Conservation (phyloP, 352 stramenopile species). For the Vaucheria bursata region DNA sequence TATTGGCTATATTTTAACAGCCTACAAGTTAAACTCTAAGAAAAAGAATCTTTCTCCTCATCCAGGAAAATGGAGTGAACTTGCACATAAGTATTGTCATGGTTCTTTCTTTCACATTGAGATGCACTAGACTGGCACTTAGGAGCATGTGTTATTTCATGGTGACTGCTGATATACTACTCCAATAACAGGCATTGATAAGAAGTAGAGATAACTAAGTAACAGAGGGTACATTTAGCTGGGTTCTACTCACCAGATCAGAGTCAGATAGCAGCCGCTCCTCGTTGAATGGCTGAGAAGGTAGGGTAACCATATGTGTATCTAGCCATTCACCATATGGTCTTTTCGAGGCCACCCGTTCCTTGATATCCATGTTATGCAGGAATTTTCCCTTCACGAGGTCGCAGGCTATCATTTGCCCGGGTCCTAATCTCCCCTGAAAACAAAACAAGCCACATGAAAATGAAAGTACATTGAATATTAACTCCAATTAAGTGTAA, state of each 20-base stretch:
- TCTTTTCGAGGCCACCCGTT: constrained; percentile 68
- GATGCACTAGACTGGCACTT: too few species aligned
- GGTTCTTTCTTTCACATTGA: too few species aligned
- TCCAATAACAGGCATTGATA: too few species aligned
- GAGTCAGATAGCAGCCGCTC: constrained; percentile 16
- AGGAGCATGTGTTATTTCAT: too few species aligned
- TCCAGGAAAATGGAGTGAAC: too few species aligned
- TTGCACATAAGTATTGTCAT: too few species aligned
- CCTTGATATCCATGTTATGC: constrained; percentile 88
- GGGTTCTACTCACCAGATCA: constrained; percentile 8
- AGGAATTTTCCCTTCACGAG: constrained; percentile 86
- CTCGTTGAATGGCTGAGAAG: constrained; percentile 17
- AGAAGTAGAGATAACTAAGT: too few species aligned
- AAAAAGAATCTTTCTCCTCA: too few species aligned
- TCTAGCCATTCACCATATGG: constrained; percentile 85
- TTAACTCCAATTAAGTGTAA: constrained; percentile 6
- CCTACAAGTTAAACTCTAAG: too few species aligned
- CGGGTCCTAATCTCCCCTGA: constrained; percentile 78
- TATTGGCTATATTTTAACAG: too few species aligned
- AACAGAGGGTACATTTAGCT: too few species aligned
- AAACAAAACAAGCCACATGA: constrained; percentile 58
- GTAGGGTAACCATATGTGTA: constrained; percentile 47
- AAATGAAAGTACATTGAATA: not conserved
- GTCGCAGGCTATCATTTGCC: constrained; percentile 94
- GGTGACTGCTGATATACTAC: too few species aligned